Evolutionary conservation across 441 rosid genomes (phyloP), one percentile per base, ranked within the genome.

Genomic region (Breynia disticha): DNA sequence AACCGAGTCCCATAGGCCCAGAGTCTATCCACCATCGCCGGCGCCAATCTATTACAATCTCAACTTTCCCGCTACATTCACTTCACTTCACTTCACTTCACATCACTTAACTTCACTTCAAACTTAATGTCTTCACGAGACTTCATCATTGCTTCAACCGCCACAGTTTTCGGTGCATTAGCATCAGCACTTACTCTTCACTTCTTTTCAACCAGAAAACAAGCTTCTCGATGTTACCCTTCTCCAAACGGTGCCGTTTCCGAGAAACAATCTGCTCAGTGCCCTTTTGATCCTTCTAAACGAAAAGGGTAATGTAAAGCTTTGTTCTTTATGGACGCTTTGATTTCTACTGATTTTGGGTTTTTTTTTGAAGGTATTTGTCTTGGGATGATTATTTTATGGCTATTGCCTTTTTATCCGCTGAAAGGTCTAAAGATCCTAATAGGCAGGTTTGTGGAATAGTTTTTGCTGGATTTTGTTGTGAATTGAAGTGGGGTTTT

Each of bases 301-400:
- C 90, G 98, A 52, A 71, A 80, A 28, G 82, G 84, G 94, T 87
- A 50, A 53, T 41, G 44, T 41, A 0, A 6, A 41, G n/a, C n/a
- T 41, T 41, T 9, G 15, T 11, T 14, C 16, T 19, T 22, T 19
- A 2, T 11, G n/a, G n/a, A 28, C 5, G 35, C 38, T 54, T 42
- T 15, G 3, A 15, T 20, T 19, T 28, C 47, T 16, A 10, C 14
- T 19, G 11, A 54, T n/a, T 43, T 21, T 35, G 1, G 3, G 11
- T n/a, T n/a, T n/a, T 4, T 24, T 58, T 38, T 9, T 49, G 50
- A 72, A 91, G 96, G 52, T 85, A 83, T 69, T 64, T 91, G 69
- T 79, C 90, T 14, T 87, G 98, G 96, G 98, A 91, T 66, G 98
- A 91, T 79, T 91, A 91, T 65, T 91, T 91, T 64, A 91, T 91